Conservation (phyloP, 192 early-diverging fungal species). For the Backusella circina region DNA sequence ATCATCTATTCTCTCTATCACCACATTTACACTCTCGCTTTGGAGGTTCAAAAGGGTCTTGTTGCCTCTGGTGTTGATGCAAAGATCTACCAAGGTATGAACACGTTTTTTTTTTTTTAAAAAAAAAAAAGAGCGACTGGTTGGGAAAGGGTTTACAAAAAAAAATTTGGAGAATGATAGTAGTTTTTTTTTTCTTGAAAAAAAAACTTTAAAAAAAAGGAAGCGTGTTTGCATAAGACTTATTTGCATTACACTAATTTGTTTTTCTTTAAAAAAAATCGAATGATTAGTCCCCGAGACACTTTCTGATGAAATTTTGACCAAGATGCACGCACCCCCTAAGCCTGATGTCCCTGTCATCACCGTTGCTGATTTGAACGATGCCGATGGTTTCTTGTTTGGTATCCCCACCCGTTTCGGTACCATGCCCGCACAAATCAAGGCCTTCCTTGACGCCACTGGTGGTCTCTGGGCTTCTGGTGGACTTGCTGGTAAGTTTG, state of each 20-base stretch:
- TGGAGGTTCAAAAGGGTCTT: slow-evolving; percentile 62
- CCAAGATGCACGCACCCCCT: slow-evolving; percentile 50
- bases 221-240: not conserved
- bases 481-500: slow-evolving; percentile 67
- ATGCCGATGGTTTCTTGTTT: slow-evolving; percentile 54
- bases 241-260: not conserved
- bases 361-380: slow-evolving; percentile 34
- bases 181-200: not conserved
- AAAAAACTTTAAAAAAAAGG: not conserved
- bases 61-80: slow-evolving; percentile 37
- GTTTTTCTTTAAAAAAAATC: too few species aligned
- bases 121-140: not conserved
- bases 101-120: not conserved
- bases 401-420: slow-evolving; percentile 72
- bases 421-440: slow-evolving; percentile 68
- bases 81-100: slow-evolving; percentile 35
- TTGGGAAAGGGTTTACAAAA: too few species aligned
- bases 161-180: too few species aligned
- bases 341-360: slow-evolving; percentile 46
- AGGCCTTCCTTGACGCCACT: slow-evolving; percentile 41
- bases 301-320: slow-evolving; percentile 46
- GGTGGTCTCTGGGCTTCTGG: slow-evolving; percentile 39
- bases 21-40: slow-evolving; percentile 68
- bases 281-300: slow-evolving; percentile 47
- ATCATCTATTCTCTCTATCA: slow-evolving; percentile 45